Conservation (phyloP, 73 alveolate genomes). For the Paraurostyla sp. region DNA sequence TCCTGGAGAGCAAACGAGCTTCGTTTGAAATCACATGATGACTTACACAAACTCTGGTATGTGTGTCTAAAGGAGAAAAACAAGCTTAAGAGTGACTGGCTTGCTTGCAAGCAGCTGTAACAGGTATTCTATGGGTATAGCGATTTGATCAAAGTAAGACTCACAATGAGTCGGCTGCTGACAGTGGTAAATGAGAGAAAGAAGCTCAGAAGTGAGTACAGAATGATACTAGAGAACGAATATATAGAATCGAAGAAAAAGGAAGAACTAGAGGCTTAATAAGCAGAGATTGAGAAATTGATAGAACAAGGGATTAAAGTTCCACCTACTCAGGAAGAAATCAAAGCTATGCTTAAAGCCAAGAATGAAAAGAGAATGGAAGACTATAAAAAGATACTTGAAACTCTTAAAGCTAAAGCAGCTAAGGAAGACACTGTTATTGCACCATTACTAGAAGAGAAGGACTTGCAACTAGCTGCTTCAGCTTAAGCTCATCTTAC, state of each 20-base stretch:
- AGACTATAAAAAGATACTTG: conserved; percentile 12
- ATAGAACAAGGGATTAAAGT: conserved; percentile 51
- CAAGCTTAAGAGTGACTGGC: conserved; percentile 76
- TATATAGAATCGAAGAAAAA: conserved; percentile 73
- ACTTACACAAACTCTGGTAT: conserved; percentile 88
- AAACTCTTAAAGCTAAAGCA: conserved; percentile 17
- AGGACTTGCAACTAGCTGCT: conserved; percentile 63
- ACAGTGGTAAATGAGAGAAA: conserved; percentile 85
- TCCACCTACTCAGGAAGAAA: conserved; percentile 46
- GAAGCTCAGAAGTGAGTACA: conserved; percentile 73
- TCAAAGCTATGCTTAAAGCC: conserved; percentile 1
- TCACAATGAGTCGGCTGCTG: conserved; percentile 81
- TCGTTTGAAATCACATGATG: conserved; percentile 83
- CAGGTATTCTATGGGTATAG: conserved; percentile 49
- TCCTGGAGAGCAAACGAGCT: conserved; percentile 87
- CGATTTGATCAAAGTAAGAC: conserved; percentile 64
- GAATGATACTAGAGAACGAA: conserved; percentile 81
- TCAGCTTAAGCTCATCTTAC: neutral
- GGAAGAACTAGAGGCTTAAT: conserved; percentile 42
- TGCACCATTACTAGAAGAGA: conserved; percentile 50
- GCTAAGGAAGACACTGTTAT: conserved; percentile 20
- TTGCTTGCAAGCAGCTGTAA: conserved; percentile 55
- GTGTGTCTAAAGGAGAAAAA: conserved; percentile 86
- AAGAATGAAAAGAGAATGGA: conserved; percentile 19
- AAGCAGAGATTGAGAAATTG: conserved; percentile 3